Conservation (phyloP, 2,329 filamentous ascomycete species). For the Lasiodiplodia citricola region DNA sequence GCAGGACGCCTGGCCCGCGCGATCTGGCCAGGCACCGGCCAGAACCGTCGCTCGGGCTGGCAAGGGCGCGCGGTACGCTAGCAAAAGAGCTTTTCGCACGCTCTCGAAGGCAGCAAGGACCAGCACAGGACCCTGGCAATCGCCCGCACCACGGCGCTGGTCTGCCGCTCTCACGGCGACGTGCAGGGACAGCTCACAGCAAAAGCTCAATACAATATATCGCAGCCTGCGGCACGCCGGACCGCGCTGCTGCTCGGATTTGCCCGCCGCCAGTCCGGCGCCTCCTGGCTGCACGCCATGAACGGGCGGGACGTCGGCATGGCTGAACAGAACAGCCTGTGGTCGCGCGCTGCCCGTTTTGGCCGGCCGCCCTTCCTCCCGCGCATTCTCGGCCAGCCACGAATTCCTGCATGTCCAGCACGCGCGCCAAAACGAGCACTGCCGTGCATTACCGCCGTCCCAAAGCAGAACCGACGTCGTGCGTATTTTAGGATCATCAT, state of each 20-base stretch:
- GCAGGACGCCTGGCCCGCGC: conserved; percentile 1
- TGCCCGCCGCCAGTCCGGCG: background rate
- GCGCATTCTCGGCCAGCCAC: conserved; percentile 11
- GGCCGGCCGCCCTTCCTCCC: background rate
- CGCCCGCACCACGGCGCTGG: background rate
- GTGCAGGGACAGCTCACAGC: background rate
- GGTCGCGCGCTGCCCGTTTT: background rate
- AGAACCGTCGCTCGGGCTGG: background rate
- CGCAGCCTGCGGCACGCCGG: conserved; percentile 15
- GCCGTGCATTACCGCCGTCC: background rate
- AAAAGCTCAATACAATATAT: conserved; percentile 16
- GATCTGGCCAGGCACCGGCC: conserved; percentile 6
- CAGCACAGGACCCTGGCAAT: conserved; percentile 12
- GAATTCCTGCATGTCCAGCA: conserved; percentile 13
- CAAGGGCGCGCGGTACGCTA: conserved; percentile 4
- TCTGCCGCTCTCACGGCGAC: background rate
- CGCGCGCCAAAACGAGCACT: conserved; percentile 3
- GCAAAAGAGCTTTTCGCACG: conserved; percentile 3
- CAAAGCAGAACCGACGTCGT: background rate
- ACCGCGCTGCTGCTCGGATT: background rate
- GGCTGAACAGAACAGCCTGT: background rate
- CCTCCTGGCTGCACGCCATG: conserved; percentile 1
- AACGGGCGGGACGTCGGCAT: background rate
- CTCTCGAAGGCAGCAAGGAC: conserved; percentile 3
- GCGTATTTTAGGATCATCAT: background rate